Base-by-base conservation (phyloP, 2,329 filamentous ascomycete species). In the Rhexocercosporidium sp. region DNA sequence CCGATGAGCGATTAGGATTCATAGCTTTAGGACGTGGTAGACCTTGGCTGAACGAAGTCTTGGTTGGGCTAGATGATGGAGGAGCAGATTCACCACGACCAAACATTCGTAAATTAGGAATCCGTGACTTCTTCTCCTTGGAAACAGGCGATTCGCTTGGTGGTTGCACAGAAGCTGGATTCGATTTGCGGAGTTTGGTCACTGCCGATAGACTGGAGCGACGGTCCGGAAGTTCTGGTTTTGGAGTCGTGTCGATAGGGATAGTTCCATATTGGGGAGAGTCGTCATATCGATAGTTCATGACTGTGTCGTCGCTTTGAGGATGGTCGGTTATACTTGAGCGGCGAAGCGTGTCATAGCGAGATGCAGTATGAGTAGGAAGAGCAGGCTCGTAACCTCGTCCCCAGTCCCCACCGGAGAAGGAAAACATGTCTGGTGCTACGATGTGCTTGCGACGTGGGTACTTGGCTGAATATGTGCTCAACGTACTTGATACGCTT, bases 351-450 rank as follows among this genome's bases (percentile, higher is more conserved):
- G 63, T 37, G 12, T 72, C 65, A 37, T 72, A 71, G 14, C 70
- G 65, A 54, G 64, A 62, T 8, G 62, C 56, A 12, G 66, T 66
- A 14, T 70, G 69, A 2, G 64, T 29, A 11, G 75, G 74, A 22
- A 75, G 54, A 27, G 63, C 41, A 39, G 67, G 67, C 25, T 73
- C 66, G 29, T 71, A 66, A 44, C 71, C 73, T 46, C 70, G 57
- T 16, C 70, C 75, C 75, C 76, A 77, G 3, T 71, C 68, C 22
- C 64, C 66, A 6, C 65, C 63, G 11, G 62, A 65, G 31, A 73
- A 75, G 4, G 69, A 69, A 53, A 76, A 75, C 29, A 77, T 66
- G 66, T 73, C 69, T 6, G 75, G 71, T 11, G 69, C 71, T 57
- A 72, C 66, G 5, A 66, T 64, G 5, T 71, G 69, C 34, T 66